These are phyloP conservation scores for Colletotrichum falcatum DNA, from an alignment of 2,329 filamentous ascomycete genomes.

Conservation along the genomic window DNA sequence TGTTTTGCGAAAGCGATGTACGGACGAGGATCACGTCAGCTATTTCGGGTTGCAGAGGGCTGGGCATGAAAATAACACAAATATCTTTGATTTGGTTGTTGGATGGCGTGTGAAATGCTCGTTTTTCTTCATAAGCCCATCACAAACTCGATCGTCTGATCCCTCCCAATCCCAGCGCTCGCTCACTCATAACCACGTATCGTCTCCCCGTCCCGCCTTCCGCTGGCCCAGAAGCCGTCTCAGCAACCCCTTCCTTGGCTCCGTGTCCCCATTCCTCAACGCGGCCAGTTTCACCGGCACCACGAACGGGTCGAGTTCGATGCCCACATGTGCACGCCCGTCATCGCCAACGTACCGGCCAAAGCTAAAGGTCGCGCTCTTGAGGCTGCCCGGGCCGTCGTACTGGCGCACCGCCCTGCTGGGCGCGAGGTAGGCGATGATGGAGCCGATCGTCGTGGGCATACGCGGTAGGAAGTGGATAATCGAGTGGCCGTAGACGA, in stretches of 20 bases:
- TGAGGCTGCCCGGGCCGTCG: conserved; percentile 50
- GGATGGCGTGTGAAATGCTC: too few relatives aligned
- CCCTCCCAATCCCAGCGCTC: too few relatives aligned
- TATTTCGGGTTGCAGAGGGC: too few relatives aligned
- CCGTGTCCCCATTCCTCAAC: conserved; percentile 30
- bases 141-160: too few relatives aligned
- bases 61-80: too few relatives aligned
- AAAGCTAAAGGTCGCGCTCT: conserved; percentile 64
- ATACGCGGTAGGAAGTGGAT: conserved; percentile 60
- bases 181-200: conserved; percentile 33
- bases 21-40: too few relatives aligned
- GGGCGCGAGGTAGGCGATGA: conserved; percentile 61
- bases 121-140: too few relatives aligned
- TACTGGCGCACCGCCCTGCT: conserved; percentile 56
- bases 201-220: neutral
- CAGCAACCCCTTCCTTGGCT: conserved; percentile 10
- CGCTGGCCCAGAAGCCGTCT: conserved; percentile 18
- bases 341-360: conserved; percentile 63
- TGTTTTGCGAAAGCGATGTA: too few relatives aligned
- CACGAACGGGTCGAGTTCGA: conserved; percentile 62
- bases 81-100: too few relatives aligned
- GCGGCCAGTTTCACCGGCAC: conserved; percentile 44
- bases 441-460: conserved; percentile 62
- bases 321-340: conserved; percentile 59
- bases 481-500: conserved; percentile 57